A percentile compares a stretch with the other conserved stretches of the same genome.
Evolutionary conservation across 2,329 filamentous ascomycete genomes (phyloP).

Genomic region (Xylariaceae sp.): DNA sequence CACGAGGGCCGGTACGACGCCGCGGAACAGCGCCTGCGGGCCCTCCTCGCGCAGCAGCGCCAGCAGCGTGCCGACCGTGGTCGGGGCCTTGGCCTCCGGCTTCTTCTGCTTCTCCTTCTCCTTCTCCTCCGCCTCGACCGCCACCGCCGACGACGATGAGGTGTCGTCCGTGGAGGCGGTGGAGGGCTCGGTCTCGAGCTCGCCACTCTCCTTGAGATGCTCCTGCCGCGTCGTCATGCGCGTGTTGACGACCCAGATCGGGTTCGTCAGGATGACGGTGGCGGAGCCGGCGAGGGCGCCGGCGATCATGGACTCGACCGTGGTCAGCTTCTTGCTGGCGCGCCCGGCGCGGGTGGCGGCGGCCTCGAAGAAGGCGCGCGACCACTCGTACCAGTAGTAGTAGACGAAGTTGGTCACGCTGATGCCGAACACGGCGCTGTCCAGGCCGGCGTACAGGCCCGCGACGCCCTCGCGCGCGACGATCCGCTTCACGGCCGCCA

Average conservation of each 20-base stretch:
- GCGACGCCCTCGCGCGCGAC: conserved; percentile 86
- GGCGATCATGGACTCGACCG: conserved; percentile 90
- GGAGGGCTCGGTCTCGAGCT: conserved; percentile 29
- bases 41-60: conserved; percentile 83
- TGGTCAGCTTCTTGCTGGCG: conserved; percentile 80
- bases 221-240: conserved; percentile 90
- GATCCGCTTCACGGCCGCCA: conserved; percentile 82
- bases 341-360: conserved; percentile 75
- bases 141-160: conserved; percentile 47
- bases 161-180: conserved; percentile 40
- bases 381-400: conserved; percentile 99
- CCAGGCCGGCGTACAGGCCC: conserved; percentile 89
- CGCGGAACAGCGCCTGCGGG: conserved; percentile 81
- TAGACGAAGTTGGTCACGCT: conserved; percentile 99
- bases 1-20: conserved; percentile 88
- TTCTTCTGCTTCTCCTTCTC: conserved; percentile 42
- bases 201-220: conserved; percentile 34
- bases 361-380: conserved; percentile 80
- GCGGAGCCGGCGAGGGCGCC: conserved; percentile 92
- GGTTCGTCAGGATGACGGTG: conserved; percentile 95
- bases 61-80: conserved; percentile 80
- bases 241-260: conserved; percentile 99
- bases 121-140: conserved; percentile 38
- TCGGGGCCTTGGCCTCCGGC: conserved; percentile 45
- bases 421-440: conserved; percentile 95